Evolutionary conservation across 371 early-diverging fungal genomes (phyloP), one percentile per base, ranked within the genome.

Genomic region (Paraphysoderma sedebokerense): DNA sequence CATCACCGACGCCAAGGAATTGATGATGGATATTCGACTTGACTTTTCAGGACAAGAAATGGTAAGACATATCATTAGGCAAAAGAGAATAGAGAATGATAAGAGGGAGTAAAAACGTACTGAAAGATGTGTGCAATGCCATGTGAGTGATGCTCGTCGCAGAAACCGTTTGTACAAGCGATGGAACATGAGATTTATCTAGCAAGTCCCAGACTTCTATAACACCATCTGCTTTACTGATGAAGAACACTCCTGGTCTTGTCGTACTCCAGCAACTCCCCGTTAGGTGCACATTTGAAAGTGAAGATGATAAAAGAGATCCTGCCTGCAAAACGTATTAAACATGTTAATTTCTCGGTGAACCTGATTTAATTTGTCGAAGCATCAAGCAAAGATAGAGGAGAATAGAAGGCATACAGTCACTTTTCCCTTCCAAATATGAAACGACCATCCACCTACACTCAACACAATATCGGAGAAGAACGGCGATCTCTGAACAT

Each of bases 1-100:
- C 73, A 46, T 72, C 75, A 0, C 69, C 85, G 19, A 89, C 77
- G 2, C 71, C 71, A 0, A 85, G 77, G 52, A 85, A 82, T 29
- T 67, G 67, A 56, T 57, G 81, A 1, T 81, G 73, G 40, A 85
- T 58, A 36, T 86, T 82, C 68, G 30, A n/a, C 13, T 42, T 42
- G 42, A 5, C 40, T 40, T n/a, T n/a, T n/a, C 15, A 0, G 37
- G 5, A 4, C 37, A 5, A 20, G 5, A 20, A 12, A 22, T 1
- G n/a, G 17, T 1, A 15, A 5, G n/a, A n/a, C n/a, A 19, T 12
- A 17, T 2, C n/a, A 5, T 15, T 15, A 5, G 5, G n/a, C 22
- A 17, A 1, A 13, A 4, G 20, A 2, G 20, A 3, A n/a, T 26
- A 5, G 5, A 2, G 7, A 5, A 13, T 15, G 15, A 17, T 5